Evolutionary conservation across 768 basidiomycete species (phyloP).

Genomic region (Rhizopogon salebrosus): DNA sequence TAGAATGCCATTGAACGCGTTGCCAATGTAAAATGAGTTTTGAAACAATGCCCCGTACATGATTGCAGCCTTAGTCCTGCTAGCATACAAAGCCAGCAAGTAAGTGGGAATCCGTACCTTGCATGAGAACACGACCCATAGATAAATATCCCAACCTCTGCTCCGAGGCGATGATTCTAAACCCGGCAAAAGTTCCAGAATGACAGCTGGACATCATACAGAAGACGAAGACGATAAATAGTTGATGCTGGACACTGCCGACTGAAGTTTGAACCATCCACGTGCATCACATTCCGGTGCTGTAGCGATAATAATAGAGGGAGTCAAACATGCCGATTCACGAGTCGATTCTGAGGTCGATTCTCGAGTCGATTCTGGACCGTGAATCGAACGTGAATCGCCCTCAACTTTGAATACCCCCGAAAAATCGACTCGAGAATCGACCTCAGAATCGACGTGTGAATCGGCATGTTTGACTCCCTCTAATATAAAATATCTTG

Average conservation of each 20-base stretch:
- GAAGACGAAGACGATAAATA: neutral
- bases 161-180: neutral
- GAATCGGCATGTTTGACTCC: too few relatives aligned
- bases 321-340: too few relatives aligned
- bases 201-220: neutral
- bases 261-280: too few relatives aligned
- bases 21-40: slow-evolving; percentile 14
- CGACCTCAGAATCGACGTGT: too few relatives aligned
- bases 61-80: neutral
- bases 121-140: neutral
- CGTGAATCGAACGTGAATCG: too few relatives aligned
- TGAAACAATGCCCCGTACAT: slow-evolving; percentile 7
- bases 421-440: too few relatives aligned
- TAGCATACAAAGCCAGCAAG: neutral
- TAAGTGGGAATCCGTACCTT: neutral
- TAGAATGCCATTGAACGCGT: slow-evolving; percentile 10
- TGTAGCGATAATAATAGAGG: neutral
- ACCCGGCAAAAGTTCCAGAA: neutral
- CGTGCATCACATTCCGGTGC: neutral
- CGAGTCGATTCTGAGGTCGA: too few relatives aligned
- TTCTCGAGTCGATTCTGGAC: too few relatives aligned
- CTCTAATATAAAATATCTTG: too few relatives aligned
- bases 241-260: neutral
- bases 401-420: too few relatives aligned
- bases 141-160: neutral